Conservation (phyloP, 495 filamentous ascomycete genomes). For the Podospora comata region DNA sequence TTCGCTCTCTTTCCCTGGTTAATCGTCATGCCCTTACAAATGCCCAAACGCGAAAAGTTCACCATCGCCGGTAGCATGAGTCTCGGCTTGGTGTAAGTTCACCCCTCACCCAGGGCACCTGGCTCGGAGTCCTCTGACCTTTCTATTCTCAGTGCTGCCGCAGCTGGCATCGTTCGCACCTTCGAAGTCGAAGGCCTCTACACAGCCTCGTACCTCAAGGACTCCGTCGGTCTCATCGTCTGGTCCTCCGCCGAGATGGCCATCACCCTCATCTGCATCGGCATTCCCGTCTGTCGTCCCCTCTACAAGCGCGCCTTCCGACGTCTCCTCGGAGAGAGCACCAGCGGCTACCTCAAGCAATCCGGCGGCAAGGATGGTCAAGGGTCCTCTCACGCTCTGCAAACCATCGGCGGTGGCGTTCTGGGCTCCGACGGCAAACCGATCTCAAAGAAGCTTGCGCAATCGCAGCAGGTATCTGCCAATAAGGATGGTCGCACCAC, state of each 20-base stretch:
- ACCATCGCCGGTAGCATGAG: constrained; percentile 49
- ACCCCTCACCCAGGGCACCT: background rate
- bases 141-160: constrained; percentile 20
- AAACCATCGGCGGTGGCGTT: constrained; percentile 17
- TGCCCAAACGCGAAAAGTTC: constrained; percentile 45
- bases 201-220: constrained; percentile 24
- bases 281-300: constrained; percentile 18
- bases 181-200: constrained; percentile 25
- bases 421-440: constrained; percentile 13
- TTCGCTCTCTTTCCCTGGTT: constrained; percentile 46
- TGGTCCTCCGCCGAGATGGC: constrained; percentile 28
- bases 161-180: constrained; percentile 25
- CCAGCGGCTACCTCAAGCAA: constrained; percentile 13
- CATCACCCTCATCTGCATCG: constrained; percentile 29
- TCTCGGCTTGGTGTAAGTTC: constrained; percentile 47
- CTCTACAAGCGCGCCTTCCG: constrained; percentile 19
- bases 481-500: background rate
- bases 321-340: constrained; percentile 13
- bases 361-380: constrained; percentile 11
- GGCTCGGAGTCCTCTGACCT: background rate
- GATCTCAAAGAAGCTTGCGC: constrained; percentile 7
- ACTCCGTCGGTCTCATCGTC: constrained; percentile 25
- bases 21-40: constrained; percentile 49
- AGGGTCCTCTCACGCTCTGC: constrained; percentile 10
- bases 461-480: background rate